These are phyloP conservation scores for Arthroderma uncinatum DNA, from an alignment of 2,329 filamentous ascomycete genomes.

Conservation along the genomic window DNA sequence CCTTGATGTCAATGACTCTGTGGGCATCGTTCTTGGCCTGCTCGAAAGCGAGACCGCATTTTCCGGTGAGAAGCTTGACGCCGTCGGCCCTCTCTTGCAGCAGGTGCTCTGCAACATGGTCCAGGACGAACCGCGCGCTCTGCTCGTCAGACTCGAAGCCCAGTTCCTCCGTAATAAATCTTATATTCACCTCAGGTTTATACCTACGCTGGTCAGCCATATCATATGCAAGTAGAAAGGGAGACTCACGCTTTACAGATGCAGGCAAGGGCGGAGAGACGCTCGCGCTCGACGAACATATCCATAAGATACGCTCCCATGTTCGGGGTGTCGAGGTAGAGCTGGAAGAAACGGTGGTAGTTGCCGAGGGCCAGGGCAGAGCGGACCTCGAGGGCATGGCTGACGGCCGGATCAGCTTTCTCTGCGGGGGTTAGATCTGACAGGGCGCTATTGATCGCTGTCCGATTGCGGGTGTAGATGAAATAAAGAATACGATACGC, in stretches of 20 bases:
- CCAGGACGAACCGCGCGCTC: constrained; percentile 79
- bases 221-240: not conserved
- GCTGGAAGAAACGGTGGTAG: constrained; percentile 94
- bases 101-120: constrained; percentile 62
- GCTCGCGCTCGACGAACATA: constrained; percentile 93
- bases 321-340: constrained; percentile 86
- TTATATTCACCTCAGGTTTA: constrained; percentile 77
- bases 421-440: constrained; percentile 98
- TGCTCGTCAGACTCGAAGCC: constrained; percentile 88
- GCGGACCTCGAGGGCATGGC: constrained; percentile 83
- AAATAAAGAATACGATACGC: constrained; percentile 99
- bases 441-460: constrained; percentile 94
- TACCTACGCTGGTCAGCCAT: constrained; percentile 58
- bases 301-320: constrained; percentile 99
- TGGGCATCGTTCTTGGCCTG: constrained; percentile 61
- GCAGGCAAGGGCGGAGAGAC: constrained; percentile 75
- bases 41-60: constrained; percentile 65
- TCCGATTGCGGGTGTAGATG: constrained; percentile 96
- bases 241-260: constrained; percentile 88
- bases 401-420: constrained; percentile 71
- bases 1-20: constrained; percentile 87
- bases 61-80: constrained; percentile 62
- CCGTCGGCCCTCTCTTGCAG: constrained; percentile 66
- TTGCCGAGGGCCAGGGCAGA: constrained; percentile 87
- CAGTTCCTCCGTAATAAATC: constrained; percentile 90